Evolutionary conservation across 129 eudicot species (phyloP).

Genomic region (carrot (Daucus carota)): DNA sequence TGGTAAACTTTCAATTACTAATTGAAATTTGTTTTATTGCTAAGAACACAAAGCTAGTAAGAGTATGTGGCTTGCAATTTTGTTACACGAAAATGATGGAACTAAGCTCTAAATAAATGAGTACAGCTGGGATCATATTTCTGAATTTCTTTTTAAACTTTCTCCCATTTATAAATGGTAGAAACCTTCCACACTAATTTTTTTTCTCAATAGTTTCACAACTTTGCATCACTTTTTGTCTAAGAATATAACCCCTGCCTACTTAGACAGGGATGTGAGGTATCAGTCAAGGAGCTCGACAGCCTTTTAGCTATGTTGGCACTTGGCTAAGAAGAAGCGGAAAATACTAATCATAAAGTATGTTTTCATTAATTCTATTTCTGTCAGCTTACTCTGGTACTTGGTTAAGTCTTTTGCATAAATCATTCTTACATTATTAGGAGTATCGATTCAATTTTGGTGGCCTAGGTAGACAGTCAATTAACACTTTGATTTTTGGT

Average conservation of each 20-base stretch:
- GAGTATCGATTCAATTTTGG: not conserved
- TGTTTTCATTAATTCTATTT: not conserved
- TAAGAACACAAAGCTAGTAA: not conserved
- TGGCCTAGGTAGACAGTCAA: not conserved
- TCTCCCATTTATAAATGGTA: not conserved
- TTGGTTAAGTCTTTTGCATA: no score
- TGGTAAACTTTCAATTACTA: no score
- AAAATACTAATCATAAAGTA: conserved; percentile 22
- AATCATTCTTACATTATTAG: no score
- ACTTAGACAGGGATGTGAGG: conserved; percentile 88
- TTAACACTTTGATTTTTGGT: not conserved
- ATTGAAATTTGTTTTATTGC: no score
- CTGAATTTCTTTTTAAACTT: not conserved
- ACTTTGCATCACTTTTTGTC: conserved; percentile 14
- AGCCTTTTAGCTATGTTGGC: conserved; percentile 51
- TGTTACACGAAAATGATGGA: not conserved
- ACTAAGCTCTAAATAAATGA: not conserved
- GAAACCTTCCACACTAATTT: not conserved
- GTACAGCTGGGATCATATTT: not conserved
- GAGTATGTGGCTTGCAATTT: not conserved
- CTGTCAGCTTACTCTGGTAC: no score
- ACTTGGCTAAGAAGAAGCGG: conserved; percentile 76
- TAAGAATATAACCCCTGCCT: conserved; percentile 28
- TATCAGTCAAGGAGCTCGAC: conserved; percentile 84
- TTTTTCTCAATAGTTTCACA: not conserved